Base-by-base conservation (phyloP, 129 eudicot species). In the Arctium lappa region DNA sequence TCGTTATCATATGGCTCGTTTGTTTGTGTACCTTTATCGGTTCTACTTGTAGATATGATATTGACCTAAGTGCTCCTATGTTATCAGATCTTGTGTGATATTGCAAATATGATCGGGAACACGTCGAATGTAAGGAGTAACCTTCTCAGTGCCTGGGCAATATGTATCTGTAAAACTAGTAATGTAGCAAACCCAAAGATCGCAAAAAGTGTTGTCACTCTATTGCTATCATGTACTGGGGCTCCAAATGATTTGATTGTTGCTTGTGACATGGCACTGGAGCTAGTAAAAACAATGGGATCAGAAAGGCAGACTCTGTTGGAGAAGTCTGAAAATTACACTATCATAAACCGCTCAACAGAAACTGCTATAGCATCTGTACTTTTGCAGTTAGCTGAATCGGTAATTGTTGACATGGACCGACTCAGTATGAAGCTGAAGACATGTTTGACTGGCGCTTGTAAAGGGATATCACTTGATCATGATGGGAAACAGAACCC, bases 81-180 rank as follows among this genome's bases (percentile, higher is more conserved):
- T 81, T 77, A 46, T n/a, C 90, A 93, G 97, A 76, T 91, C 82
- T 86, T 93, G 85, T 89, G 97, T 73, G 91, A 93, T 81, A 89
- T 91, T n/a, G 81, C 86, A 70, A 85, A 83, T 86, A 79, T 84
- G 79, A 85, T 88, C 8, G 89, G 89, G 76, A 75, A 69, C 72
- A 86, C 80, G 46, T 86, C 88, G 3, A 50, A 50, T 12, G 87
- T 83, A 84, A 76, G 83, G 27, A 77, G 89, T 82, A 83, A 85
- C 71, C 78, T 79, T 56, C 81, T 93, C 81, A 90, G 91, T 76
- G 73, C 46, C 22, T 89, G 91, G 96, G 91, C 90, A 6, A 63
- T 44, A 79, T 32, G 27, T 27, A 82, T 87, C 38, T 89, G 97
- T 84, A 87, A 87, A 87, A 89, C 81, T 80, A 83, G 73, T 53